Base-by-base conservation (phyloP, 208 protist species). In the Entamoeba nuttalli region DNA sequence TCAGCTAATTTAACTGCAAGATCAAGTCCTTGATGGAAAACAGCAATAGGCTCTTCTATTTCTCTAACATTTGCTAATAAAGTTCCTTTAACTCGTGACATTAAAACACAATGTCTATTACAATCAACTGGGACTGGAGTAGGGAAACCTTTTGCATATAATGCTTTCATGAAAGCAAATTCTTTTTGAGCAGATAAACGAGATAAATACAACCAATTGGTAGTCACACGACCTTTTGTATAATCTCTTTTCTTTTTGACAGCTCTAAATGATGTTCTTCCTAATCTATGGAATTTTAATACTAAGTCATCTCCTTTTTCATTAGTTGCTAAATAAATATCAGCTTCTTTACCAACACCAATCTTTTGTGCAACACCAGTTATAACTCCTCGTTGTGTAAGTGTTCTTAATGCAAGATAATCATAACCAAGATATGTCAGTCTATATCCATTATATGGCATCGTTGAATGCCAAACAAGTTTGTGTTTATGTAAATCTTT, bases 341-440 rank as follows among this genome's bases (percentile, higher is more conserved):
- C 98, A 0, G 98, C 99, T 96, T 99, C 99, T 97, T 99, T 99
- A 51, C 99, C 99, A 52, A 99, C 99, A 95, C 99, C 99, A 94
- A 99, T 98, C 93, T 99, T 97, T 96, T 98, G 98, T 44, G 98
- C 99, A 30, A 99, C 97, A 53, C 97, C 97, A 15, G 96, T 96
- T 50, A 99, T 96, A 5, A 96, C 96, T 55, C 98, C 98, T 53
- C 98, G 98, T 93, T 98, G 98, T 95, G 97, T 97, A 15, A 99
- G 96, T 14, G 99, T 98, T 95, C 98, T 98, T 52, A 99, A 97
- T 1, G 98, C 98, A 7, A 99, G 97, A 96, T 98, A 99, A 96
- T 99, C 99, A 96, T 99, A 99, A 3, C 99, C 99, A 51, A 97
- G 97, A 96, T 99, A 99, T 94, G 99, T 99, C 94, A 99, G 98